Evolutionary conservation across 1,284 basidiomycete species (phyloP).

Genomic region (Kwoniella shivajii): DNA sequence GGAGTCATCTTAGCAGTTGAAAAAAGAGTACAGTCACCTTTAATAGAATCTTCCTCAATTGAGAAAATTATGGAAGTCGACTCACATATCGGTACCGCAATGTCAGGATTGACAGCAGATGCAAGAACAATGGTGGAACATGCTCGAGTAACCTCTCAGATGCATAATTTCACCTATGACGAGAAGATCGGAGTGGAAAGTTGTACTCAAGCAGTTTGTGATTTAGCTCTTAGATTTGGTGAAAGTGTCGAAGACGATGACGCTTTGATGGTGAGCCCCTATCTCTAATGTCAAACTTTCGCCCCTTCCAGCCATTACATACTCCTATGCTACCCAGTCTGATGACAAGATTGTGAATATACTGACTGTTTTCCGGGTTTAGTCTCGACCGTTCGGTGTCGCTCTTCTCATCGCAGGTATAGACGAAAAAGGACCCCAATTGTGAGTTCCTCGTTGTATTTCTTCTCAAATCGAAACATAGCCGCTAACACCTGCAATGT

Average conservation of each 20-base stretch:
- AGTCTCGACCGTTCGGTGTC: slow-evolving; percentile 97
- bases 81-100: slow-evolving; percentile 91
- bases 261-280: slow-evolving; percentile 80
- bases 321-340: neutral
- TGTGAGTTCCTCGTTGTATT: slow-evolving; percentile 63
- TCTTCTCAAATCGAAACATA: neutral
- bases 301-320: neutral
- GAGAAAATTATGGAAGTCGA: slow-evolving; percentile 99
- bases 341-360: neutral
- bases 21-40: slow-evolving; percentile 95
- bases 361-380: neutral
- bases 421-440: slow-evolving; percentile 93
- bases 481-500: slow-evolving; percentile 8
- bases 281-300: neutral
- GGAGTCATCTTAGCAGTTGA: slow-evolving; percentile 95
- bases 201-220: slow-evolving; percentile 96
- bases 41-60: slow-evolving; percentile 93
- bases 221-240: slow-evolving; percentile 94
- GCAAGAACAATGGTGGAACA: slow-evolving; percentile 99
- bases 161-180: slow-evolving; percentile 96
- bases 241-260: slow-evolving; percentile 99
- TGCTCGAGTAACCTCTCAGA: slow-evolving; percentile 94
- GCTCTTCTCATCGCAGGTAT: slow-evolving; percentile 95
- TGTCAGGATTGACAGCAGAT: slow-evolving; percentile 97
- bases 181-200: slow-evolving; percentile 96